Evolutionary conservation across 192 early-diverging fungal genomes (phyloP).

Genomic region (Coemansia sp.): DNA sequence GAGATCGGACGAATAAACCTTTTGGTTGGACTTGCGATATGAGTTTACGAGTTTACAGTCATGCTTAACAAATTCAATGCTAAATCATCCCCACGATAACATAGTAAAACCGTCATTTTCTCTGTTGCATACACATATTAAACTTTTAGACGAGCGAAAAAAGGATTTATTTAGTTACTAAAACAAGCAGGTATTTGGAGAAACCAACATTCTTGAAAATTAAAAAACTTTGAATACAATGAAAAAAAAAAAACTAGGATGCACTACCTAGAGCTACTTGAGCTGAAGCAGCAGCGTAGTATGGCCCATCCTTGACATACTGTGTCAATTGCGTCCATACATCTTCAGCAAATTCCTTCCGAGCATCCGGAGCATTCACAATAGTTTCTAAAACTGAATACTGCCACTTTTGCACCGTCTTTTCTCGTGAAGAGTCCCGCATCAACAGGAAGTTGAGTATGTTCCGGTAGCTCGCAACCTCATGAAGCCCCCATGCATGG

Average conservation of each 20-base stretch:
- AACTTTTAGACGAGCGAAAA: too few species aligned
- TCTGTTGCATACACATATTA: too few species aligned
- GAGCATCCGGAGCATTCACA: slow-evolving; percentile 24
- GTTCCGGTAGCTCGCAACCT: slow-evolving; percentile 43
- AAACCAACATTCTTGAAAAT: too few species aligned
- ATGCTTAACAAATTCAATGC: too few species aligned
- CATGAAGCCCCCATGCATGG: slow-evolving; percentile 49
- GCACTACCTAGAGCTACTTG: slow-evolving; percentile 33
- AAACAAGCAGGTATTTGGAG: too few species aligned
- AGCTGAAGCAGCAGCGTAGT: slow-evolving; percentile 28
- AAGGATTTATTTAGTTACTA: too few species aligned
- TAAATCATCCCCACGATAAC: too few species aligned
- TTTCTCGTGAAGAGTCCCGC: slow-evolving; percentile 39
- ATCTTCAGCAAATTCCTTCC: slow-evolving; percentile 30
- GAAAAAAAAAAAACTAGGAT: slow-evolving; percentile 3
- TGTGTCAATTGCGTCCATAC: slow-evolving; percentile 19
- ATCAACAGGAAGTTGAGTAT: slow-evolving; percentile 40
- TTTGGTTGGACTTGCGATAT: too few species aligned
- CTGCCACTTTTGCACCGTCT: slow-evolving; percentile 49
- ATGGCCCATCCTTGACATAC: slow-evolving; percentile 47
- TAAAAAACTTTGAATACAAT: too few species aligned
- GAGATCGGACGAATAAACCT: too few species aligned
- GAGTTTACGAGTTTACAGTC: too few species aligned
- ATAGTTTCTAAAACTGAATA: slow-evolving; percentile 37
- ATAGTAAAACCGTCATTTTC: too few species aligned